These are phyloP conservation scores for Mortierella hygrophila DNA, from an alignment of 192 early-diverging fungal species.

Conservation along the genomic window DNA sequence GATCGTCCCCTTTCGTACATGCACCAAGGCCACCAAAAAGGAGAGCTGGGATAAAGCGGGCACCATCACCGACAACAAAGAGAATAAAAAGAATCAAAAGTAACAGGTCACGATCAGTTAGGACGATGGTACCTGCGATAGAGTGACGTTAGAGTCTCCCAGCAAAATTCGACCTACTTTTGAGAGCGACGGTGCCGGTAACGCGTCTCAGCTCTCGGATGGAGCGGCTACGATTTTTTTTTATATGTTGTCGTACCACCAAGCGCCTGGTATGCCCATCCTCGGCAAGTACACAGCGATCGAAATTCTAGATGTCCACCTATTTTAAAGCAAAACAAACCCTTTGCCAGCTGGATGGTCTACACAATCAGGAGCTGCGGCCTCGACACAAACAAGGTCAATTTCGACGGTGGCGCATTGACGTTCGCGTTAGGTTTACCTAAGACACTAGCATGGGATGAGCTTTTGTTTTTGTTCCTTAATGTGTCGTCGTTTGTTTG, in stretches of 20 bases:
- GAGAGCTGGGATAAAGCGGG: slow-evolving; percentile 53
- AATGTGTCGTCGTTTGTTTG: not conserved
- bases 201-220: slow-evolving; percentile 97
- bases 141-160: slow-evolving; percentile 81
- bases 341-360: slow-evolving; percentile 97
- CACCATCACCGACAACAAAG: slow-evolving; percentile 34
- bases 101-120: slow-evolving; percentile 70
- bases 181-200: slow-evolving; percentile 85
- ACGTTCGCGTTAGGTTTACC: slow-evolving; percentile 20
- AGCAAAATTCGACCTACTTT: slow-evolving; percentile 90
- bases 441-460: not conserved
- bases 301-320: slow-evolving; percentile 80
- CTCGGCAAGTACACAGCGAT: slow-evolving; percentile 89
- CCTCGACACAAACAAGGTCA: slow-evolving; percentile 90
- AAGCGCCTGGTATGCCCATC: slow-evolving; percentile 82
- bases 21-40: slow-evolving; percentile 65
- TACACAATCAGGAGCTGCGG: slow-evolving; percentile 91
- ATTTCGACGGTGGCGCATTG: slow-evolving; percentile 75
- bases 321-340: slow-evolving; percentile 94
- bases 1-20: slow-evolving; percentile 85
- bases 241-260: slow-evolving; percentile 93
- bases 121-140: slow-evolving; percentile 92
- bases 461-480: not conserved
- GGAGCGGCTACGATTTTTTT: slow-evolving; percentile 95
- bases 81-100: not conserved